These are phyloP conservation scores for Ceratobasidium sp. DNA, from an alignment of 1,284 basidiomycete species.

Conservation along the genomic window DNA sequence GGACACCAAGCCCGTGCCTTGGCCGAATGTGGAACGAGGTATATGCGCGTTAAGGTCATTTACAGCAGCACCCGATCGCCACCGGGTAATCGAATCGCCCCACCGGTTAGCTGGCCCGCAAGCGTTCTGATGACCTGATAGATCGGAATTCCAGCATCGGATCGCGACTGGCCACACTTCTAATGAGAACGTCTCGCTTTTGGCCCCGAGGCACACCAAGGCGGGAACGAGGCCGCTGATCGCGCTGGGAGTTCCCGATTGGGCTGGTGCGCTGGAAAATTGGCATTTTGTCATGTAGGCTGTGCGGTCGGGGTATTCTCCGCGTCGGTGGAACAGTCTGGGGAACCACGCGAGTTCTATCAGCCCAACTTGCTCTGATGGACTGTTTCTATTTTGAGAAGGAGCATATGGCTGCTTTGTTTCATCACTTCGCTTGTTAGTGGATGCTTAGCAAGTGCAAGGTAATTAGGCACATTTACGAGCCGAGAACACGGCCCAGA, in stretches of 20 bases:
- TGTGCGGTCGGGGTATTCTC: constrained; percentile 20
- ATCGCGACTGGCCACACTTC: constrained; percentile 17
- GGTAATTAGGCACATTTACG: too few relatives aligned
- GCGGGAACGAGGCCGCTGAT: background rate
- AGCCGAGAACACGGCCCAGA: background rate
- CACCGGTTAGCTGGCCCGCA: constrained; percentile 9
- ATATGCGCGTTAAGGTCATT: background rate
- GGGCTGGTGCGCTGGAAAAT: constrained; percentile 5
- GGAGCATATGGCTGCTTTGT: constrained; percentile 9
- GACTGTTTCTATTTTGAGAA: constrained; percentile 38
- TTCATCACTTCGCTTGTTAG: constrained; percentile 12
- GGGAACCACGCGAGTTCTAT: constrained; percentile 34
- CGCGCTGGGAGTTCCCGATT: constrained; percentile 1
- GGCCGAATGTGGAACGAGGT: background rate
- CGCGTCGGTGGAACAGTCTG: constrained; percentile 38
- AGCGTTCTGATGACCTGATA: background rate
- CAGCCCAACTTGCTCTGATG: constrained; percentile 23
- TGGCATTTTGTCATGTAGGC: constrained; percentile 20
- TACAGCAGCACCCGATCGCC: background rate
- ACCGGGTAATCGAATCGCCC: constrained; percentile 18
- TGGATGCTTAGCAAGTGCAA: background rate
- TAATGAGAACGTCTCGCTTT: constrained; percentile 17
- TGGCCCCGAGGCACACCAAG: constrained; percentile 26
- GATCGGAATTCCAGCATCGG: constrained; percentile 24
- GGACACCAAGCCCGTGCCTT: constrained; percentile 19